These are phyloP conservation scores for Leishmania lainsoni DNA, from an alignment of 208 protist genomes.

Conservation along the genomic window DNA sequence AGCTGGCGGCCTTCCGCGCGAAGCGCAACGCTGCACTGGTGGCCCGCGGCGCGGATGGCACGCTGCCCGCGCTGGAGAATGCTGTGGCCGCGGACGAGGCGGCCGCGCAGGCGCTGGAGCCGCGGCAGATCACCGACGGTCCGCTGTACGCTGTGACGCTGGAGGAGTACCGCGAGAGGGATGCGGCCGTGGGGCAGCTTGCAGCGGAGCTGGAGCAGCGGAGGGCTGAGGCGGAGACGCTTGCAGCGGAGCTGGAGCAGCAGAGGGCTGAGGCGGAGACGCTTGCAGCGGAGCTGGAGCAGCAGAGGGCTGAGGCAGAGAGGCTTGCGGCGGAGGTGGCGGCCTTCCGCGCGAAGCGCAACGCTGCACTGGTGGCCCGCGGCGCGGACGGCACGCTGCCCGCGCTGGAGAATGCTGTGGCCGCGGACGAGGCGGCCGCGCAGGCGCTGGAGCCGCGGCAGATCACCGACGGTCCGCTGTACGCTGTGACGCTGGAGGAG, in stretches of 20 bases:
- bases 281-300: not conserved
- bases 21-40: not conserved
- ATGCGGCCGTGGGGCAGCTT: not conserved
- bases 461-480: slow-evolving; percentile 30
- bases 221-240: too few species aligned
- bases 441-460: slow-evolving; percentile 20
- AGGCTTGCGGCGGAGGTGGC: not conserved
- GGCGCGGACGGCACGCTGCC: slow-evolving; percentile 35
- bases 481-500: slow-evolving; percentile 30
- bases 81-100: slow-evolving; percentile 11
- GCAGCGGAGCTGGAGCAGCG: too few species aligned
- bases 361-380: slow-evolving; percentile 13
- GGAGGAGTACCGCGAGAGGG: slow-evolving; percentile 12
- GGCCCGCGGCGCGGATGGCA: slow-evolving; percentile 29
- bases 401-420: slow-evolving; percentile 5
- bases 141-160: slow-evolving; percentile 29
- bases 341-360: too few species aligned
- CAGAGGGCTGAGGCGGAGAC: not conserved
- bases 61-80: slow-evolving; percentile 28
- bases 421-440: slow-evolving; percentile 19
- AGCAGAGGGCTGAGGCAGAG: not conserved
- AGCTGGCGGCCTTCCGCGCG: too few species aligned
- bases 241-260: too few species aligned
- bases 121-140: slow-evolving; percentile 10
- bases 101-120: slow-evolving; percentile 23